Evolutionary conservation across 345 rosid species (phyloP), one percentile per base, ranked within the genome.

Genomic region (Raphanus raphanistrum): DNA sequence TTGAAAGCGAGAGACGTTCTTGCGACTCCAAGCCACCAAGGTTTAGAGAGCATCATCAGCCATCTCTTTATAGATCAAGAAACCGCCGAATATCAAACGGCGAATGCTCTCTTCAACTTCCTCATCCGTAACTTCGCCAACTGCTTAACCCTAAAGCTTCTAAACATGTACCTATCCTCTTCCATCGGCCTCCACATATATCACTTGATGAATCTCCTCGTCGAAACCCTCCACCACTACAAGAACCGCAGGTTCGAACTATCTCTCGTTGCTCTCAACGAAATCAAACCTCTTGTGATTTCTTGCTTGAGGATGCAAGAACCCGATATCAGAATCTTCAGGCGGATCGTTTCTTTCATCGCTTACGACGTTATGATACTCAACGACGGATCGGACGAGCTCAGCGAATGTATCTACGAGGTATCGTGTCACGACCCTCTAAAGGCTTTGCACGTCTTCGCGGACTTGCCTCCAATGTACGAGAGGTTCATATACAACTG

Each of bases 371-470:
- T 69, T 6, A 0, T 50, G 55, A 6, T 50, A n/a, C 21, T 50
- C 16, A 0, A 33, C 11, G 2, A 60, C 0, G 66, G 52, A n/a
- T 78, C 76, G 76, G 72, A 64, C 21, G 81, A 78, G 76, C 60
- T 78, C 7, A 33, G 76, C 10, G 81, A 71, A 2, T 65, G 61
- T 32, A 64, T 78, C 48, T 5, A 28, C 76, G 11, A 21, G 10
- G 45, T 78, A 1, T 27, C 25, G 0, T 4, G 2, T 5, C 11
- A 0, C 31, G 16, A 57, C 1, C 55, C 55, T 50, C 55, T 50
- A 4, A 50, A 50, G 55, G 55, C 55, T 50, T 50, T 50, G 55
- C 7, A 71, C 1, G 0, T 72, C 58, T 78, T 71, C 25, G 8
- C n/a, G 6, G 29, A 71, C 4, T 41, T 78, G 36, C 81, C 76